Evolutionary conservation across 2,329 filamentous ascomycete genomes (phyloP).

Genomic region (Monosporascus ibericus): DNA sequence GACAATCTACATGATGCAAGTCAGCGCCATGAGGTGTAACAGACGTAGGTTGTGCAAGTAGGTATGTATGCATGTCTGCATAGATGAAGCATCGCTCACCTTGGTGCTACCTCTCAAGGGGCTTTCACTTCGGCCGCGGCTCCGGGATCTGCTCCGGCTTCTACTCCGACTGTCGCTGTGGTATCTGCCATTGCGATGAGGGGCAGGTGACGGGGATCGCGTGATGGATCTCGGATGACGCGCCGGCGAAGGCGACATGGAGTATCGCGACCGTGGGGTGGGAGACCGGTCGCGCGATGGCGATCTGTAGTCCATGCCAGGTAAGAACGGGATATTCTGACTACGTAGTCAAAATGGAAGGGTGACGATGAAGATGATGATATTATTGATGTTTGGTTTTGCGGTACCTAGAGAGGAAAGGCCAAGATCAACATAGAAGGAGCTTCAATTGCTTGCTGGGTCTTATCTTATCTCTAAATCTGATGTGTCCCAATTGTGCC

Average conservation of each 20-base stretch:
- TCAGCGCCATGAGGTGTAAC: slow-evolving; percentile 1
- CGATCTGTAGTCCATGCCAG: slow-evolving; percentile 23
- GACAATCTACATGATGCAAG: slow-evolving; percentile 61
- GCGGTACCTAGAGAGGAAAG: no score
- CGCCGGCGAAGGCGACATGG: slow-evolving; percentile 26
- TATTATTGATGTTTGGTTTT: no score
- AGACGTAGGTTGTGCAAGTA: background rate
- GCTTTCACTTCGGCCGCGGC: slow-evolving; percentile 20
- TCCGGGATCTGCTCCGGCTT: slow-evolving; percentile 17
- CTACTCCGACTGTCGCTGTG: slow-evolving; percentile 12
- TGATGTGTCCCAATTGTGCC: no score
- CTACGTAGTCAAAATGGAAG: no score
- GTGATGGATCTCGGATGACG: slow-evolving; percentile 24
- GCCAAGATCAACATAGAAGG: no score
- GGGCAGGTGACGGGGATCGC: slow-evolving; percentile 20
- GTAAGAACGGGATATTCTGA: background rate
- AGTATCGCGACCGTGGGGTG: slow-evolving; percentile 31
- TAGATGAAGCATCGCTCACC: slow-evolving; percentile 9
- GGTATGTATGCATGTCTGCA: background rate
- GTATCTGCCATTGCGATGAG: slow-evolving; percentile 31
- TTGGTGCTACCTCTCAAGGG: slow-evolving; percentile 26
- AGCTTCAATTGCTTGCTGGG: no score
- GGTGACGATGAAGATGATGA: no score
- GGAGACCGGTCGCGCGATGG: slow-evolving; percentile 27
- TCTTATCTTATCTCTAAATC: no score